phyloP scores from a whole-genome alignment of 2,329 filamentous ascomycete genomes.

The Diplodia scrobiculata region DNA sequence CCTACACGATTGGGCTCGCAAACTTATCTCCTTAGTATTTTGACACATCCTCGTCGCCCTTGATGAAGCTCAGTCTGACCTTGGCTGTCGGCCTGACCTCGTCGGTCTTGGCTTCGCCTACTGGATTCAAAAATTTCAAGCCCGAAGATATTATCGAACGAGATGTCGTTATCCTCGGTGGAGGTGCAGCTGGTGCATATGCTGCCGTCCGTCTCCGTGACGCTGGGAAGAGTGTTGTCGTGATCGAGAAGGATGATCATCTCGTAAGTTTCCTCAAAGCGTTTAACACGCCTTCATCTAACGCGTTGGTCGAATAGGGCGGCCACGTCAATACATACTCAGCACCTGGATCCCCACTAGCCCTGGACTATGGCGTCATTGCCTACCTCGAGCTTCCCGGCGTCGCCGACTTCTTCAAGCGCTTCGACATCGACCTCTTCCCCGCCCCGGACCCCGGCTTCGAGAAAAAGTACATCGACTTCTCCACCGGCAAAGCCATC shows the following conservation, averaged over 20 bases:
- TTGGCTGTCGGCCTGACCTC: not conserved
- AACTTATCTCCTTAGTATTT: not conserved
- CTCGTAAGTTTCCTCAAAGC: slow-evolving; percentile 33
- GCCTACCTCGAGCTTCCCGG: slow-evolving; percentile 48
- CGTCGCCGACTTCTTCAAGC: slow-evolving; percentile 50
- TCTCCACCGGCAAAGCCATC: slow-evolving; percentile 36
- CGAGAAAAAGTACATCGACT: slow-evolving; percentile 34
- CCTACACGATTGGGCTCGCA: not conserved
- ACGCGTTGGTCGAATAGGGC: slow-evolving; percentile 36
- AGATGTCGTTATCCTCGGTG: slow-evolving; percentile 48
- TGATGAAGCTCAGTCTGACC: not conserved
- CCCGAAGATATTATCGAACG: slow-evolving; percentile 22
- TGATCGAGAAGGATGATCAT: slow-evolving; percentile 46
- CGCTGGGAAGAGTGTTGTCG: slow-evolving; percentile 42
- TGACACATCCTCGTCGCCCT: not conserved
- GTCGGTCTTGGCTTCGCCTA: not conserved
- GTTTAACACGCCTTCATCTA: not conserved
- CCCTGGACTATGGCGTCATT: slow-evolving; percentile 46
- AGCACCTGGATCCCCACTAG: slow-evolving; percentile 41
- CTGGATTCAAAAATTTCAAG: not conserved
- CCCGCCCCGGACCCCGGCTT: slow-evolving; percentile 31
- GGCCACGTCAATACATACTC: slow-evolving; percentile 56
- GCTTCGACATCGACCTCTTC: slow-evolving; percentile 45
- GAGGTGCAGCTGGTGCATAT: slow-evolving; percentile 48
- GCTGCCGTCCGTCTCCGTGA: slow-evolving; percentile 47